Conservation (phyloP, 2,329 filamentous ascomycete species). For the Tolypocladium paradoxum region DNA sequence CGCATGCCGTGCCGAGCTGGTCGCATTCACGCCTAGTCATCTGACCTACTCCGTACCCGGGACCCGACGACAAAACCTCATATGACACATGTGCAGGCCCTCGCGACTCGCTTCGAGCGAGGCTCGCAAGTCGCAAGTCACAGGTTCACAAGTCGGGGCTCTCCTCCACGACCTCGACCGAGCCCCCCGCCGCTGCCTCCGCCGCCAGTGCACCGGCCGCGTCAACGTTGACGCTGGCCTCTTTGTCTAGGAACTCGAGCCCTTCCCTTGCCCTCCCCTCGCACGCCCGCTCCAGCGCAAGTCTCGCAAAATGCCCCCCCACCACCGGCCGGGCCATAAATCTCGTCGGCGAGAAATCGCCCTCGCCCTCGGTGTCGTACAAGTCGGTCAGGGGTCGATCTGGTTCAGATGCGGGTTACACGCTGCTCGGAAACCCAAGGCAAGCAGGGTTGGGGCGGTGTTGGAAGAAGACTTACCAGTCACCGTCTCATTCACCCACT, state of each 20-base stretch:
- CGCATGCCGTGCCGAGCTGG: too few relatives aligned
- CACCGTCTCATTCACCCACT: slow-evolving; percentile 74
- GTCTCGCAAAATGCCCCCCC: slow-evolving; percentile 75
- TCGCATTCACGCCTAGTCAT: too few relatives aligned
- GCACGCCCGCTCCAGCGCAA: slow-evolving; percentile 73
- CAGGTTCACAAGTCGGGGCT: not conserved
- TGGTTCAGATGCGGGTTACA: slow-evolving; percentile 6
- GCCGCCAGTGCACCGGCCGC: not conserved
- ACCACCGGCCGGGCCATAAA: slow-evolving; percentile 80
- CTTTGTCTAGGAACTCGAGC: slow-evolving; percentile 35
- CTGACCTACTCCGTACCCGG: not conserved
- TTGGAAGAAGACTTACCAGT: slow-evolving; percentile 35
- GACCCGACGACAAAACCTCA: not conserved
- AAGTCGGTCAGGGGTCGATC: slow-evolving; percentile 73
- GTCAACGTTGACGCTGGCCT: slow-evolving; percentile 1
- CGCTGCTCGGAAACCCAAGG: not conserved
- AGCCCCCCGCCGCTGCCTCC: not conserved
- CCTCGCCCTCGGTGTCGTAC: slow-evolving; percentile 68
- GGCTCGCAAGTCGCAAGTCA: not conserved
- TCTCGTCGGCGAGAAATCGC: slow-evolving; percentile 60
- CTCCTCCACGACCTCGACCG: not conserved
- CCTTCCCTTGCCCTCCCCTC: slow-evolving; percentile 54
- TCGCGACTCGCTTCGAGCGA: too few relatives aligned
- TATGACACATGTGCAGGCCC: not conserved
- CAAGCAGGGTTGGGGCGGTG: not conserved